Percentiles rank a stretch among this genome's conserved stretches.
Conservation (phyloP, 768 basidiomycete species). For the Mrakia gelida region DNA sequence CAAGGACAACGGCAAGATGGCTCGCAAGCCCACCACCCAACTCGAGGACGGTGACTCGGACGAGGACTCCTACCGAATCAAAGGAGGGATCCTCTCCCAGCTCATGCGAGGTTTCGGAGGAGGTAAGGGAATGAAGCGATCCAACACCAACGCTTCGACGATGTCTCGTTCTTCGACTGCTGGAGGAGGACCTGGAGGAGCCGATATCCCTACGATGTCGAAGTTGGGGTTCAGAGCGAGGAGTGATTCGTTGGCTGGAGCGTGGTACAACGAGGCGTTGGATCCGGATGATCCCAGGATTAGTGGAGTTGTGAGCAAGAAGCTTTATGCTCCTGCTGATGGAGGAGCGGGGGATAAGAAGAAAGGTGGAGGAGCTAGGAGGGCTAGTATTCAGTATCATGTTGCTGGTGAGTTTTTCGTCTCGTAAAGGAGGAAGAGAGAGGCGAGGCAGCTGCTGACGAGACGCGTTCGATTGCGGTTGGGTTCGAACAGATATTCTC, state of each 20-base stretch:
- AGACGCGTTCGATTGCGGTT: background rate
- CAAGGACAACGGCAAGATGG: background rate
- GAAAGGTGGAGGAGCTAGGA: slow-evolving; percentile 31
- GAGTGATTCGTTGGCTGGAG: slow-evolving; percentile 13
- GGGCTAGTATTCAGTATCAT: slow-evolving; percentile 38
- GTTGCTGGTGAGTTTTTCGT: slow-evolving; percentile 37
- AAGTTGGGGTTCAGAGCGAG: slow-evolving; percentile 14
- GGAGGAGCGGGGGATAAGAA: slow-evolving; percentile 19
- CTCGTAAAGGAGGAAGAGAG: too few relatives aligned
- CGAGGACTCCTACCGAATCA: slow-evolving; percentile 5
- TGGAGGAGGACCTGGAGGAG: background rate
- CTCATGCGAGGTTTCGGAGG: slow-evolving; percentile 9
- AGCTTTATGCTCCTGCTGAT: slow-evolving; percentile 8
- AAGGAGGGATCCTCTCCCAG: slow-evolving; percentile 18
- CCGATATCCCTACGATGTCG: slow-evolving; percentile 6
- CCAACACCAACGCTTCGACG: background rate
- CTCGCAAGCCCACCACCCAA: background rate
- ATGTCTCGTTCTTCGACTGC: background rate
- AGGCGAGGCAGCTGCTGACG: too few relatives aligned
- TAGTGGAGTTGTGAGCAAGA: slow-evolving; percentile 9
- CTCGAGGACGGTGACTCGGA: slow-evolving; percentile 12
- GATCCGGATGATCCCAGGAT: slow-evolving; percentile 13
- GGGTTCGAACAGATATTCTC: background rate
- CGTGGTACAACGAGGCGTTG: slow-evolving; percentile 14
- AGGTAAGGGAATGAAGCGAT: background rate